Base-by-base conservation (phyloP, 257 asterid genomes). In the Ehretia macrophylla region DNA sequence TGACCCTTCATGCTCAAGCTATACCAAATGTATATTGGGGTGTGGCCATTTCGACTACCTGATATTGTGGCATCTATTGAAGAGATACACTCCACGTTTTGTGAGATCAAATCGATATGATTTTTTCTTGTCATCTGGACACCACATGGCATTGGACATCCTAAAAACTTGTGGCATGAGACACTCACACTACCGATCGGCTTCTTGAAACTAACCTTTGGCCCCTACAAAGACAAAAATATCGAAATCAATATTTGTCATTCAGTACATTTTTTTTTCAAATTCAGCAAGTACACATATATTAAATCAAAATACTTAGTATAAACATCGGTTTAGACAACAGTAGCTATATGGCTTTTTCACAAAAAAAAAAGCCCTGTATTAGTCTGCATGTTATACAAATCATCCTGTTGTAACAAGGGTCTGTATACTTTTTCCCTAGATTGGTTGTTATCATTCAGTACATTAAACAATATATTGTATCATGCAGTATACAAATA, bases 91-190 rank as follows among this genome's bases (percentile, higher is more conserved):
- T 71, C 72, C 3, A 66, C 56, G 40, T 44, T 66, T 45, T 51
- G 37, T 13, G 77, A 55, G 17, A 71, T 51, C 5, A 46, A 52
- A 19, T 35, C 50, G 14, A 64, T 70, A 21, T 64, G 60, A 10
- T 60, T 17, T 20, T 64, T 58, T 38, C 76, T 65, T 46, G 76
- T 65, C 10, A 71, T 55, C 21, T 71, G 76, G 17, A 71, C 55
- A 19, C 76, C 76, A 56, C 76, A 71, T 4, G 76, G 76, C 72
- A 65, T 71, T 13, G 77, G 77, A 51, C 73, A 71, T 10, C 76
- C 76, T 58, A 71, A 55, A 19, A 71, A 65, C 42, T 71, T 71
- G 17, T 71, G 77, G 11, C 77, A 68, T 10, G 77, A 71, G 10
- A 71, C 65, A 17, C 64, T 71, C 20, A 66, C 64, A 14, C 77